Percentiles rank a stretch among this genome's conserved stretches.
Evolutionary conservation across 345 rosid species (phyloP).

Genomic region (Brassica rapa): DNA sequence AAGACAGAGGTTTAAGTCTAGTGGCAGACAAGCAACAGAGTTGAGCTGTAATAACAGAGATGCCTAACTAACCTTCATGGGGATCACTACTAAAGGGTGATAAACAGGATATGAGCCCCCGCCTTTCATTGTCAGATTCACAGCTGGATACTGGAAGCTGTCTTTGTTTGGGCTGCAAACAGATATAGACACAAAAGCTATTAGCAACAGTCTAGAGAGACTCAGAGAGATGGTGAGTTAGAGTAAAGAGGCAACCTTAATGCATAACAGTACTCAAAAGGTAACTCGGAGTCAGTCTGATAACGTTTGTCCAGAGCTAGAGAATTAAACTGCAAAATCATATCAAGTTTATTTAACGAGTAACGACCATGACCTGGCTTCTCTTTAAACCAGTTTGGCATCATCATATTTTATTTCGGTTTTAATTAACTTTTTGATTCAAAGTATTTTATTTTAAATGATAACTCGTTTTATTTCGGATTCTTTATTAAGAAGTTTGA

Average conservation of each 20-base stretch:
- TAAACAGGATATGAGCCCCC: conserved; percentile 56
- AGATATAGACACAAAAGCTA: conserved; percentile 3
- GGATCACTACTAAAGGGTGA: conserved; percentile 49
- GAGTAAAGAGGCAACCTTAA: conserved; percentile 52
- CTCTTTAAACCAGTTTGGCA: no score
- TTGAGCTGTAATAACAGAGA: neutral
- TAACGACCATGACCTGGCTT: no score
- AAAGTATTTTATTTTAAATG: no score
- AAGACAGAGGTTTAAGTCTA: conserved; percentile 8
- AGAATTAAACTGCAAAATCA: conserved; percentile 64
- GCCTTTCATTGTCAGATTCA: conserved; percentile 81
- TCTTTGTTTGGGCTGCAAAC: conserved; percentile 48
- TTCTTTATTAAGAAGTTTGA: no score
- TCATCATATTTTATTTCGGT: no score
- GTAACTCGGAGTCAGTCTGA: conserved; percentile 43
- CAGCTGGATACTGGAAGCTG: conserved; percentile 44
- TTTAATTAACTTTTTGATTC: no score
- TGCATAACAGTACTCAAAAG: conserved; percentile 83
- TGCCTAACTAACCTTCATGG: conserved; percentile 46
- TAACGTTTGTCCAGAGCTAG: conserved; percentile 55
- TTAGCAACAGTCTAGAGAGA: neutral
- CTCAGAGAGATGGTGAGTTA: neutral
- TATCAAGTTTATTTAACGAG: neutral
- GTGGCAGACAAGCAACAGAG: conserved; percentile 5
- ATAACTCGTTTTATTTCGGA: no score